Conservation (phyloP, 2,329 filamentous ascomycete species). For the Amauroascus verrucosus region DNA sequence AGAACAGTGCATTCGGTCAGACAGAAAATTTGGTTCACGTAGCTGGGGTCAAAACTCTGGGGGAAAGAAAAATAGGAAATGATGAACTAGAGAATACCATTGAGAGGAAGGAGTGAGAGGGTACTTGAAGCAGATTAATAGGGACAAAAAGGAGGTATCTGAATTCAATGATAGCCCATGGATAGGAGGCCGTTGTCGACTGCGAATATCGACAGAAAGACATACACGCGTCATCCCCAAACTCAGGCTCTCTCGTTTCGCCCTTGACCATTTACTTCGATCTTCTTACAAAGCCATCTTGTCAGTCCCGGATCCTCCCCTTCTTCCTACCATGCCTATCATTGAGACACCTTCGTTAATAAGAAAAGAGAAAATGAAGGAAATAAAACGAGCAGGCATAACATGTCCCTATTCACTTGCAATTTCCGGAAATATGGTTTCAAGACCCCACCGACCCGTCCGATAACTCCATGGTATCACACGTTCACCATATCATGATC, state of each 20-base stretch:
- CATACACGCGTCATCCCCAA: conserved; percentile 10
- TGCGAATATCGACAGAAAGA: conserved; percentile 7
- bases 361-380: background rate
- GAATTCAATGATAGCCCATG: conserved; percentile 8
- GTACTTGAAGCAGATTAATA: background rate
- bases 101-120: background rate
- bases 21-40: background rate
- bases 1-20: background rate
- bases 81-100: background rate
- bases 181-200: conserved; percentile 2
- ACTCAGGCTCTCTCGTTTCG: background rate
- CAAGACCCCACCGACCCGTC: conserved; percentile 11
- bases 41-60: background rate
- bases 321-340: background rate
- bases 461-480: conserved; percentile 13
- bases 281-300: conserved; percentile 3
- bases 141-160: conserved; percentile 6
- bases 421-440: conserved; percentile 13
- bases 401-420: conserved; percentile 11
- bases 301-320: background rate
- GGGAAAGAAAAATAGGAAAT: background rate
- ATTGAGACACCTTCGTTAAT: conserved; percentile 5
- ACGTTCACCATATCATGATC: conserved; percentile 12
- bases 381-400: conserved; percentile 4
- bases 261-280: conserved; percentile 1